Conservation (phyloP, 352 stramenopile genomes). For the Globisporangium lucens region DNA sequence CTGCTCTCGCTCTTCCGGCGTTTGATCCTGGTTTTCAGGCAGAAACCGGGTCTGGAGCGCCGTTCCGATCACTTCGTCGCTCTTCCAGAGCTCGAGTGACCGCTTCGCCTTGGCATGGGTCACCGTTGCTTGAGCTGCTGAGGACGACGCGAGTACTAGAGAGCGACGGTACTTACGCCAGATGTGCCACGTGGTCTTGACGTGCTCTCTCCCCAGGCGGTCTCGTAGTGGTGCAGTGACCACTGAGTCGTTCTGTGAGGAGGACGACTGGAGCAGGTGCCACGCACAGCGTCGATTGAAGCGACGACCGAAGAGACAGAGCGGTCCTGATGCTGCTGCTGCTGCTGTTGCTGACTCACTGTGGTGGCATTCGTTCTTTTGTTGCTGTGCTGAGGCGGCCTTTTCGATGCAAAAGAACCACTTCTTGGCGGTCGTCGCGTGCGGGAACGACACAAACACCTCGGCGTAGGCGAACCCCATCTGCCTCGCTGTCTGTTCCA, state of each 20-base stretch:
- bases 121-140: slow-evolving; percentile 6
- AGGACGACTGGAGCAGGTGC: slow-evolving; percentile 35
- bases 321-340: not conserved
- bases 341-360: not conserved
- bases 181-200: slow-evolving; percentile 67
- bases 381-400: not conserved
- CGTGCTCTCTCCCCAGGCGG: slow-evolving; percentile 56
- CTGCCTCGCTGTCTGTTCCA: slow-evolving; percentile 45
- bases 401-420: slow-evolving; percentile 57
- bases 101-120: slow-evolving; percentile 50
- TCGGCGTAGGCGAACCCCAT: slow-evolving; percentile 53
- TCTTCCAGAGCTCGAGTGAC: slow-evolving; percentile 58
- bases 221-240: slow-evolving; percentile 26
- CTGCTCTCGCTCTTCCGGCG: not conserved
- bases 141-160: not conserved
- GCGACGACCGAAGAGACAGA: slow-evolving; percentile 61
- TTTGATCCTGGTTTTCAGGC: not conserved
- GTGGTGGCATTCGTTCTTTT: not conserved
- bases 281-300: slow-evolving; percentile 56
- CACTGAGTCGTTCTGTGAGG: not conserved
- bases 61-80: slow-evolving; percentile 55
- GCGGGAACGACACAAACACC: slow-evolving; percentile 67
- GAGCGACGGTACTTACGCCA: slow-evolving; percentile 62
- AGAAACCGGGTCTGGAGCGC: slow-evolving; percentile 42
- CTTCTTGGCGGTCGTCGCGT: slow-evolving; percentile 64